Evolutionary conservation across 2,329 filamentous ascomycete genomes (phyloP).

Genomic region (Talaromyces albobiverticillius): DNA sequence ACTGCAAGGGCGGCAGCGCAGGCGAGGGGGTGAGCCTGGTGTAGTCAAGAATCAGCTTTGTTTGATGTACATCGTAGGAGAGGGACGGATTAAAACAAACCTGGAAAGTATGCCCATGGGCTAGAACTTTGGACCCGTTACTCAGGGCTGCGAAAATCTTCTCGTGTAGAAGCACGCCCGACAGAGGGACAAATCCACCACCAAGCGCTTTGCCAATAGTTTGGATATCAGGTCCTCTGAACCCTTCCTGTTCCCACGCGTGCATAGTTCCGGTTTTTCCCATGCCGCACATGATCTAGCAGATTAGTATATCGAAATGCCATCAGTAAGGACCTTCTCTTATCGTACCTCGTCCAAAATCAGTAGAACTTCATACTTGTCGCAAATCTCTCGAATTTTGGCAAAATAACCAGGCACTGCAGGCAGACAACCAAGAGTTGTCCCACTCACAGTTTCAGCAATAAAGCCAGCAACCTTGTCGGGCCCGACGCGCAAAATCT

Average conservation of each 20-base stretch:
- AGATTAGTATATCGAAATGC: too few relatives aligned
- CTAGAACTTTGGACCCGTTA: constrained; percentile 49
- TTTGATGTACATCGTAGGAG: too few relatives aligned
- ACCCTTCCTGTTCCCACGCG: constrained; percentile 57
- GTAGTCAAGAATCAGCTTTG: too few relatives aligned
- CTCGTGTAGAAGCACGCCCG: constrained; percentile 52
- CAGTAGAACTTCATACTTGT: constrained; percentile 64
- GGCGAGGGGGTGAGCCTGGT: constrained; percentile 57
- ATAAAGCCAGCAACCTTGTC: constrained; percentile 67
- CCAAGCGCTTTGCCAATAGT: constrained; percentile 60
- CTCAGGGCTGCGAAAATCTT: constrained; percentile 49
- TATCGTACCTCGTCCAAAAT: constrained; percentile 76
- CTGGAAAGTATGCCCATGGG: constrained; percentile 61
- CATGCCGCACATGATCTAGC: constrained; percentile 72
- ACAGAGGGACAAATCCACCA: constrained; percentile 55
- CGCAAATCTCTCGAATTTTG: constrained; percentile 64
- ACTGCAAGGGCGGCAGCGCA: constrained; percentile 60
- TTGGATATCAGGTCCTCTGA: constrained; percentile 59
- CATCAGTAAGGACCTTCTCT: too few relatives aligned
- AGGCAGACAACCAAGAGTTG: constrained; percentile 64
- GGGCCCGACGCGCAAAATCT: constrained; percentile 62
- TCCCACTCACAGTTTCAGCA: constrained; percentile 67
- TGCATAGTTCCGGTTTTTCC: constrained; percentile 57
- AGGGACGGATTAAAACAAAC: too few relatives aligned
- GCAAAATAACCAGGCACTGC: constrained; percentile 63